Base-by-base conservation (phyloP, 495 filamentous ascomycete genomes). In the Lepidopterella palustris region DNA sequence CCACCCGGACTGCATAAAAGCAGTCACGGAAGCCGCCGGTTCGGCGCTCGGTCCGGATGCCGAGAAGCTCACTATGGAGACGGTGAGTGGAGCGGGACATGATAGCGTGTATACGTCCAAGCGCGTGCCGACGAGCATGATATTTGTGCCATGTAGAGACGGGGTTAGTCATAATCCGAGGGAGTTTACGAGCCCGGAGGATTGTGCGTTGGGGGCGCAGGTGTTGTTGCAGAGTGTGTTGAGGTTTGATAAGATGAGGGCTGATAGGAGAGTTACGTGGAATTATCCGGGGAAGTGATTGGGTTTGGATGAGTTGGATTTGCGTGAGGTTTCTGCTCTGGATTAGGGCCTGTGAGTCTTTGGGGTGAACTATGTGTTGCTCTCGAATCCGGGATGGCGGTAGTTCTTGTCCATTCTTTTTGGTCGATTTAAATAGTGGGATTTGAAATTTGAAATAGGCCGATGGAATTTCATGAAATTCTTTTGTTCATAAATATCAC, bases 1-100 rank as follows among this genome's bases (percentile, higher is more conserved):
- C 73, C 81, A 92, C 66, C 69, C 77, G 9, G 80, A 85, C 64
- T 91, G 87, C 66, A 85, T 91, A 48, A 64, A 75, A 3, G 85
- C 82, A 29, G 87, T 91, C 9, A 74, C 80, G 60, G 74, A 78
- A 21, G 84, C 86, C 24, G 85, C 85, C 3, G 72, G 74, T 56
- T 82, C 76, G 5, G 73, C 79, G 18, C 75, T 81, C 45, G 77
- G 76, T 66, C 68, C 75, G 0, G 75, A 80, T n/a, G 64, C 70
- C 13, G 56, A 61, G 2, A 66, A 68, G 4, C 57, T 68, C n/a
- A 67, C 79, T 21, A 70, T 76, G 39, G 73, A 76, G 5, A 82
- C 84, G 77, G 76, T 70, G 31, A 78, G 74, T 48, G 80, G 80
- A 1, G 82, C 82, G 9, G 73, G 73, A 0, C 87, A 90, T 68